Evolutionary conservation across 805 yeast species (phyloP).

Genomic region (Ogataea kodamae): DNA sequence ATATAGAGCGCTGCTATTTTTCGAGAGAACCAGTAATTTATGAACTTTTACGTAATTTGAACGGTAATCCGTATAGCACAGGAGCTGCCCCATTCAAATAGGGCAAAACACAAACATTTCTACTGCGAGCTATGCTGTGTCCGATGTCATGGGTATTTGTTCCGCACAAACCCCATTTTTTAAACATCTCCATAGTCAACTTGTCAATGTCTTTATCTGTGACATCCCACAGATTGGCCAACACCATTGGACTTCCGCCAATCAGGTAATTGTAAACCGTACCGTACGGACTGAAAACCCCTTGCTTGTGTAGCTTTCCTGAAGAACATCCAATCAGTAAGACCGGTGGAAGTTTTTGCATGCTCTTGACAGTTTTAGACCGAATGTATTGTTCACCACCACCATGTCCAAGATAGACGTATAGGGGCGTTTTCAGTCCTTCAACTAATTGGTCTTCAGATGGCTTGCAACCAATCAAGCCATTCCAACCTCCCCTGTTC

Average conservation of each 20-base stretch:
- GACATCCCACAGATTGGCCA: slow-evolving; percentile 94
- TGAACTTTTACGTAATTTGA: slow-evolving; percentile 27
- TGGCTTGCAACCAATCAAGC: slow-evolving; percentile 56
- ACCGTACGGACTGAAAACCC: slow-evolving; percentile 69
- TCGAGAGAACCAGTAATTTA: slow-evolving; percentile 8
- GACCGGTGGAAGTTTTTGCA: slow-evolving; percentile 49
- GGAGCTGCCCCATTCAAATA: slow-evolving; percentile 93
- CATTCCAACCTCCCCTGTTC: slow-evolving; percentile 43
- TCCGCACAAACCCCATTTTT: slow-evolving; percentile 56
- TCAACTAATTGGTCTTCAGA: slow-evolving; percentile 47
- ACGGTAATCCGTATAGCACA: slow-evolving; percentile 83
- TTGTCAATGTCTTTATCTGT: slow-evolving; percentile 93
- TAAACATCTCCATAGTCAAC: slow-evolving; percentile 60
- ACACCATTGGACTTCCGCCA: slow-evolving; percentile 78
- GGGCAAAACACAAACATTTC: slow-evolving; percentile 64
- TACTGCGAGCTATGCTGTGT: slow-evolving; percentile 56
- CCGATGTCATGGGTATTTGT: slow-evolving; percentile 35
- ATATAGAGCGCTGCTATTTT: slow-evolving; percentile 3
- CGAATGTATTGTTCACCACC: slow-evolving; percentile 86
- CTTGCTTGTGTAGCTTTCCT: slow-evolving; percentile 57
- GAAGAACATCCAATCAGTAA: slow-evolving; percentile 90
- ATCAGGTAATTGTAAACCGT: slow-evolving; percentile 70
- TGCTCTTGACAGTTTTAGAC: slow-evolving; percentile 47
- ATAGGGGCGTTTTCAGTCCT: slow-evolving; percentile 46
- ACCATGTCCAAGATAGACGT: slow-evolving; percentile 90